Evolutionary conservation across 108 stramenopile genomes (phyloP), one percentile per base, ranked within the genome.

Genomic region (Parietichytrium sp.): DNA sequence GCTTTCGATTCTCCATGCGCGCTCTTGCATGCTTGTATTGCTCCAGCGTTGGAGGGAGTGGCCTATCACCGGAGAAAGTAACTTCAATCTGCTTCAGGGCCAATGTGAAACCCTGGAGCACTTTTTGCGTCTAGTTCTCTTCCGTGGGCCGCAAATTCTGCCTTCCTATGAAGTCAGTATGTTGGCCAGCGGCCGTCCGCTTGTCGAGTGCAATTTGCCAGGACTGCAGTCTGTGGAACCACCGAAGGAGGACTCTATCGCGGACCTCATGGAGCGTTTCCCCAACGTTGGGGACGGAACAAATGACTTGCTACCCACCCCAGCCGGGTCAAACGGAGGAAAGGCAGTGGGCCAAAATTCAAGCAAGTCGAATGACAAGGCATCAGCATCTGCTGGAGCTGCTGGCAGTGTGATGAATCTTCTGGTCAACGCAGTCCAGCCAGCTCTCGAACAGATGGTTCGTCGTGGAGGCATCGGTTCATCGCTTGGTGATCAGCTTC

Each of bases 1-100:
- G 16, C 36, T 85, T 4, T 84, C 84, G 6, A 85, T 83, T 20
- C 52, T 83, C 26, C 81, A 83, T n/a, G 83, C 83, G 33, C 84
- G 83, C 52, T 78, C 84, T n/a, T 83, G 80, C 27, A 54, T 85
- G 26, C 12, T 85, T 20, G 72, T 84, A 23, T 27, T 84, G 18
- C 10, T 85, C n/a, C 83, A 84, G 79, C 84, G 83, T 8, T 85
- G 84, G 84, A 16, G 61, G 10, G 61, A 72, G 20, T 72, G 61
- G 61, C 61, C 61, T 16, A 33, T 45, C 8, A 6, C 23, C 15
- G 61, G 45, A 20, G 42, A 45, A 23, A 10, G 10, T 0, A 36
- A 72, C 61, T 72, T 72, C 45, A n/a, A n/a, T 81, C 82, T 29
- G 27, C 54, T 23, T 49, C 79, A 7, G n/a, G 61, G 13, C 29